These are phyloP conservation scores for Purpureocillium lavendulum DNA, from an alignment of 2,329 filamentous ascomycete genomes.

Conservation along the genomic window DNA sequence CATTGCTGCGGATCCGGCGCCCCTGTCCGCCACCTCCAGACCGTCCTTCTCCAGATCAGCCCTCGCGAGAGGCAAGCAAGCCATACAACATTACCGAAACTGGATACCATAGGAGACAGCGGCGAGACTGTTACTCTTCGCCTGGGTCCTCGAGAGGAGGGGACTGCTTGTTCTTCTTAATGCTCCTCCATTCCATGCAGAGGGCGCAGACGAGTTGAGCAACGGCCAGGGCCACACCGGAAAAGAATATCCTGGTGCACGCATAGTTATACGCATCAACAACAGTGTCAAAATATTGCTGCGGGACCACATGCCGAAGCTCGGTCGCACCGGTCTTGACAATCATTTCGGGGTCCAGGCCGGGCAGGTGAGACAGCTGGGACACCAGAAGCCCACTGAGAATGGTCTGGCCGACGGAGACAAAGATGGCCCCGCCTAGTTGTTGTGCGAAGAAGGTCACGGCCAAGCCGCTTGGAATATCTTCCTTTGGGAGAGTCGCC, in stretches of 20 bases:
- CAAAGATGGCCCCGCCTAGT: constrained; percentile 49
- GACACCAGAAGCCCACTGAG: constrained; percentile 37
- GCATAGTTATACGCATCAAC: constrained; percentile 57
- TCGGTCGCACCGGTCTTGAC: constrained; percentile 49
- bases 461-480: constrained; percentile 47
- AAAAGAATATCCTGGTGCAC: constrained; percentile 54
- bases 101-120: no score
- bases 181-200: constrained; percentile 58
- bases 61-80: no score
- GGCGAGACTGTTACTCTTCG: no score
- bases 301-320: constrained; percentile 43
- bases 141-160: no score
- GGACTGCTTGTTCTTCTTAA: constrained; percentile 41
- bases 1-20: no score
- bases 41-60: no score
- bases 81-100: no score
- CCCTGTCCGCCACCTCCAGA: no score
- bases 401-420: constrained; percentile 47
- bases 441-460: constrained; percentile 51
- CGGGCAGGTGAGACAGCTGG: constrained; percentile 29
- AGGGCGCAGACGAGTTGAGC: constrained; percentile 48
- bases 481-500: constrained; percentile 40
- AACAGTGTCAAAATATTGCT: constrained; percentile 42
- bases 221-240: constrained; percentile 46
- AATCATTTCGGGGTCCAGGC: constrained; percentile 32